Evolutionary conservation across 257 asterid genomes (phyloP), one percentile per base, ranked within the genome.

Genomic region (Voacanga thouarsii): DNA sequence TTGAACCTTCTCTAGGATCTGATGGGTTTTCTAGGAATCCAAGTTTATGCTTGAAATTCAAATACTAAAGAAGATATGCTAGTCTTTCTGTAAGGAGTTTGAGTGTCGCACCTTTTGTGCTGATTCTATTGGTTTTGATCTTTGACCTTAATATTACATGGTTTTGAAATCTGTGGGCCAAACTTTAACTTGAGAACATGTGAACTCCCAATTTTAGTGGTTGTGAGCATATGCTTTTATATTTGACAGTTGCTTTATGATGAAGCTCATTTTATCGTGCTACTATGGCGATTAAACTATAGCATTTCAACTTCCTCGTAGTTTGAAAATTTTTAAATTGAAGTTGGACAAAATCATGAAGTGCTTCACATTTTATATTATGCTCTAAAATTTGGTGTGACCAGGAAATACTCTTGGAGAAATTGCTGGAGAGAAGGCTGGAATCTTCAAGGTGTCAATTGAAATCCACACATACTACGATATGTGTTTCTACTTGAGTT

Each of bases 381-480:
- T 79, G 30, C 77, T 75, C 72, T 76, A 7, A 73, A 30, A 30
- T 53, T 53, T 73, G 53, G 74, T 83, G 55, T 80, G 82, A 77
- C 78, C 89, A 94, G 99, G 99, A 85, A 90, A 92, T 83, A 92
- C 99, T 60, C 95, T 94, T 33, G 97, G 99, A 84, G 87, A 87
- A 90, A 94, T 94, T 88, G 97, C 99, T 83, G 97, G 95, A 78
- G 97, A 94, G 86, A 92, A 94, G 87, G 97, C 97, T 79, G 99
- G 99, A 66, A 94, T 94, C 80, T 92, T 94, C 85, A 94, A 94
- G 99, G 99, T 92, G 79, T 80, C 72, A 24, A 61, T 41, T 65
- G 79, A 67, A 43, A 68, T 21, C 28, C 37, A 67, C 18, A 64
- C 28, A 9, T 39, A 33, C 49, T 33, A 7, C 33, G n/a, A 33